Percentiles rank a stretch among this genome's conserved stretches.
phyloP scores from a whole-genome alignment of 805 yeast genomes.

The Candida germanica region DNA sequence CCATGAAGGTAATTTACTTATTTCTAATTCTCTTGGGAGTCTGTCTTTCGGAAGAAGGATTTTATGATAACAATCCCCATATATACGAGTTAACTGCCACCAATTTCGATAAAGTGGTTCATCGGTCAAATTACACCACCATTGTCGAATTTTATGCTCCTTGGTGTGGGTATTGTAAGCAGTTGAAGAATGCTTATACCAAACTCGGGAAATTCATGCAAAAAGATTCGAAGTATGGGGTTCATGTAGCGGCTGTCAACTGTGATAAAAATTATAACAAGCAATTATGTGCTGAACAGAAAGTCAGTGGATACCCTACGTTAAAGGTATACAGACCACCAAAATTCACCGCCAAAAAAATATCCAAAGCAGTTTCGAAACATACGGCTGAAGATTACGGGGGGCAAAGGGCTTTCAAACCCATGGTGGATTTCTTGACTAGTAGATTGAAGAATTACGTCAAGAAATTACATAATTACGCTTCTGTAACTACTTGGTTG shows the following conservation, averaged over 20 bases:
- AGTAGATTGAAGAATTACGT: slow-evolving; percentile 66
- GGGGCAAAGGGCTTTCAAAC: slow-evolving; percentile 58
- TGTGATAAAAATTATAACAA: slow-evolving; percentile 74
- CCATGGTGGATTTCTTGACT: slow-evolving; percentile 52
- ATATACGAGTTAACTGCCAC: slow-evolving; percentile 55
- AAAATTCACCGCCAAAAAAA: slow-evolving; percentile 36
- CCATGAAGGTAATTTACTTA: too few relatives aligned
- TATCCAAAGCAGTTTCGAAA: slow-evolving; percentile 11
- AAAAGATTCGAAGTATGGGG: slow-evolving; percentile 44
- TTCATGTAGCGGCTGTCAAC: slow-evolving; percentile 77
- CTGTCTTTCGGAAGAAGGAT: slow-evolving; percentile 7
- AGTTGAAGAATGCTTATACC: slow-evolving; percentile 59
- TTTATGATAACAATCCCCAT: slow-evolving; percentile 38
- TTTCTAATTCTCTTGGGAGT: too few relatives aligned
- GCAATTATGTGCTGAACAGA: slow-evolving; percentile 62
- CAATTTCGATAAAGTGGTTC: slow-evolving; percentile 65
- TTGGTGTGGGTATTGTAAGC: slow-evolving; percentile 95
- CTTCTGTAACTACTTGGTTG: slow-evolving; percentile 22
- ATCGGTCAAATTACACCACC: slow-evolving; percentile 71
- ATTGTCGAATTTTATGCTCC: slow-evolving; percentile 92
- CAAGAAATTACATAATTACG: slow-evolving; percentile 37
- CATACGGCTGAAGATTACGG: slow-evolving; percentile 57
- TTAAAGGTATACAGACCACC: slow-evolving; percentile 81
- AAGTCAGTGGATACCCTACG: slow-evolving; percentile 81
- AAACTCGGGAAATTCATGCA: slow-evolving; percentile 62